These are phyloP conservation scores for Chaetomium strumarium DNA, from an alignment of 2,329 filamentous ascomycete species.

Conservation along the genomic window DNA sequence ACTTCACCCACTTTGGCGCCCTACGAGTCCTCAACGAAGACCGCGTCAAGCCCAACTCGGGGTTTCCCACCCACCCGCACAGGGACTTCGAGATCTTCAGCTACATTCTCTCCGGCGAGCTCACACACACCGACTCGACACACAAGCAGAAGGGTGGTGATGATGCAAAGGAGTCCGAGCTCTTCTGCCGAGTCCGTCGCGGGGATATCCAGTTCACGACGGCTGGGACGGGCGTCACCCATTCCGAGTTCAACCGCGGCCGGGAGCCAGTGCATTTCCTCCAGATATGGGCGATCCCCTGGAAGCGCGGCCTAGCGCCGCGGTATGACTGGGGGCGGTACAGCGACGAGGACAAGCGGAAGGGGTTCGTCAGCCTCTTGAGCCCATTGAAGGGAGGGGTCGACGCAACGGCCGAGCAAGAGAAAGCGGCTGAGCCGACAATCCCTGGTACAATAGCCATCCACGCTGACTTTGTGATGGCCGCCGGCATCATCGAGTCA, in stretches of 20 bases:
- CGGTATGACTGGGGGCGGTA: conserved; percentile 72
- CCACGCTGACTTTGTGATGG: conserved; percentile 80
- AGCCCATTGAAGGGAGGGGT: conserved; percentile 65
- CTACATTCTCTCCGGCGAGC: conserved; percentile 78
- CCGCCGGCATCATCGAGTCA: conserved; percentile 65
- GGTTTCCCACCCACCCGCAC: conserved; percentile 82
- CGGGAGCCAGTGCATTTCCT: conserved; percentile 73
- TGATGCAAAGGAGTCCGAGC: conserved; percentile 53
- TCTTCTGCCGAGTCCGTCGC: conserved; percentile 65
- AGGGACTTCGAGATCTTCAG: conserved; percentile 86
- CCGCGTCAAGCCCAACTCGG: conserved; percentile 64
- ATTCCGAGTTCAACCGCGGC: conserved; percentile 73
- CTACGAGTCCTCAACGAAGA: conserved; percentile 87
- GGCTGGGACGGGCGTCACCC: conserved; percentile 73
- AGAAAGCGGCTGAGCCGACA: conserved; percentile 56
- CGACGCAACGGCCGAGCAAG: conserved; percentile 55
- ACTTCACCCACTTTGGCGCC: conserved; percentile 63
- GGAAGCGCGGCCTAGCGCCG: conserved; percentile 65
- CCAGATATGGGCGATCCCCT: conserved; percentile 83
- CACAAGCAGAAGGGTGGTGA: conserved; percentile 62
- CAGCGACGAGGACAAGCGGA: conserved; percentile 64
- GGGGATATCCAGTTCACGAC: conserved; percentile 89
- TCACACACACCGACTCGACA: conserved; percentile 85
- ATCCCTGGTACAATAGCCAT: conserved; percentile 69
- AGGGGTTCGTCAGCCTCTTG: conserved; percentile 67